These are phyloP conservation scores for Coemansia sp. DNA, from an alignment of 192 early-diverging fungal species.

Conservation along the genomic window DNA sequence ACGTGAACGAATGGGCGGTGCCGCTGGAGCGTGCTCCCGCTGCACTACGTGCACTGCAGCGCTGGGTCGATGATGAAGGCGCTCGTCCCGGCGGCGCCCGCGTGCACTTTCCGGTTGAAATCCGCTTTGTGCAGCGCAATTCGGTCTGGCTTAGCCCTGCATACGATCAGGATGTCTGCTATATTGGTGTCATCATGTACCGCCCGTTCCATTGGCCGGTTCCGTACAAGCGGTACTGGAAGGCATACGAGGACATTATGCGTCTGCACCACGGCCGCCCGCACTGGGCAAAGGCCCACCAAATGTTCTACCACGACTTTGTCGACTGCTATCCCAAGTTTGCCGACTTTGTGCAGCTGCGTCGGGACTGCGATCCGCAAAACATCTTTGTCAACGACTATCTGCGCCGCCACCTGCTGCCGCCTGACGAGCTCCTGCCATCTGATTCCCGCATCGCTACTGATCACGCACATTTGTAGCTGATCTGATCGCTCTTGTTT, in stretches of 20 bases:
- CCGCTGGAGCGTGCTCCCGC: constrained; percentile 58
- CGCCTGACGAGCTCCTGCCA: constrained; percentile 17
- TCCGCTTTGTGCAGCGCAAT: constrained; percentile 56
- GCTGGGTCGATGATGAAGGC: constrained; percentile 54
- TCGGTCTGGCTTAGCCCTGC: constrained; percentile 73
- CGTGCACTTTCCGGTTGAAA: constrained; percentile 75
- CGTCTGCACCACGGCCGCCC: constrained; percentile 62
- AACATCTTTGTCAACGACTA: constrained; percentile 75
- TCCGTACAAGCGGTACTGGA: constrained; percentile 72
- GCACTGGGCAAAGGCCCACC: constrained; percentile 79
- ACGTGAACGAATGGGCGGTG: constrained; percentile 80
- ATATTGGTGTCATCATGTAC: constrained; percentile 75
- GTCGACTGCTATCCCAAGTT: constrained; percentile 63
- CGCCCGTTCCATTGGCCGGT: constrained; percentile 69
- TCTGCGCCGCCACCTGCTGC: constrained; percentile 59
- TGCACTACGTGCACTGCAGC: constrained; percentile 57
- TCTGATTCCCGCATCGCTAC: background rate
- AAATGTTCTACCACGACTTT: constrained; percentile 57
- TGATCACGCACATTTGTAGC: constrained; percentile 3
- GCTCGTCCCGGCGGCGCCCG: constrained; percentile 42
- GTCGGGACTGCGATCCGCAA: constrained; percentile 62
- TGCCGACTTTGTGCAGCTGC: constrained; percentile 57
- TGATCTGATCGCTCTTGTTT: constrained; percentile 3
- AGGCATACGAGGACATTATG: constrained; percentile 72
- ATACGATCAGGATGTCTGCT: constrained; percentile 64